Percentiles rank a stretch among this genome's conserved stretches.
Evolutionary conservation across 2,329 filamentous ascomycete species (phyloP).

Genomic region (Coniochaeta ligniaria): DNA sequence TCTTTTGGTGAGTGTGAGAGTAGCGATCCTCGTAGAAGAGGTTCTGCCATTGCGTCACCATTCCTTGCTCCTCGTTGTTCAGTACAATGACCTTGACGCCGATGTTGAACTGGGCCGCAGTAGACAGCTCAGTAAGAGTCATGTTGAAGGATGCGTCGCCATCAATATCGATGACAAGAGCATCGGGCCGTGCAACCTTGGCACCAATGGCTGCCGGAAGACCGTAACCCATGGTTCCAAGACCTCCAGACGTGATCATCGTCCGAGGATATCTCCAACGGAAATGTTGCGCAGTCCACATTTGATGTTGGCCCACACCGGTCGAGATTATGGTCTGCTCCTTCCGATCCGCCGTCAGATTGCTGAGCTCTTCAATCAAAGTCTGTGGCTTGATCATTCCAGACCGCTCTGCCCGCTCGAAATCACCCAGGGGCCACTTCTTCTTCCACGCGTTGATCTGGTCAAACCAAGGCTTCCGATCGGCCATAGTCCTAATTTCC

Average conservation of each 20-base stretch:
- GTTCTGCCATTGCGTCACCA: slow-evolving; percentile 98
- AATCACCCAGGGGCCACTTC: slow-evolving; percentile 78
- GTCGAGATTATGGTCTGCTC: slow-evolving; percentile 82
- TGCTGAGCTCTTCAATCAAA: slow-evolving; percentile 82
- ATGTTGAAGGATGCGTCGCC: slow-evolving; percentile 99
- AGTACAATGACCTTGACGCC: slow-evolving; percentile 90
- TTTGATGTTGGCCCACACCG: slow-evolving; percentile 96
- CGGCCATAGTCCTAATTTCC: slow-evolving; percentile 49
- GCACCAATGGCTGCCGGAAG: slow-evolving; percentile 92
- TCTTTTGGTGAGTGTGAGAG: slow-evolving; percentile 86
- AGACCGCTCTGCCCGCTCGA: slow-evolving; percentile 67
- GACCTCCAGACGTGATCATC: slow-evolving; percentile 93
- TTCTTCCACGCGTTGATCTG: slow-evolving; percentile 89
- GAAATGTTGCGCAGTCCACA: slow-evolving; percentile 98
- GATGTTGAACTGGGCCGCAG: slow-evolving; percentile 92
- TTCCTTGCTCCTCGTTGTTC: slow-evolving; percentile 97
- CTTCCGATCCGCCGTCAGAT: slow-evolving; percentile 74
- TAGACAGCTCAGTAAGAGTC: slow-evolving; percentile 92
- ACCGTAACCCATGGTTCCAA: slow-evolving; percentile 94
- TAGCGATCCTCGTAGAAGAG: slow-evolving; percentile 95
- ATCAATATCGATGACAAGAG: slow-evolving; percentile 90
- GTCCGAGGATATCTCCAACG: slow-evolving; percentile 85
- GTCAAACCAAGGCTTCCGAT: slow-evolving; percentile 78
- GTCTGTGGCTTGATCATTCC: slow-evolving; percentile 92
- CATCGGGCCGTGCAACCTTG: slow-evolving; percentile 72